phyloP scores from a whole-genome alignment of 177 flowering plant genomes.

The Vitis hybrid region DNA sequence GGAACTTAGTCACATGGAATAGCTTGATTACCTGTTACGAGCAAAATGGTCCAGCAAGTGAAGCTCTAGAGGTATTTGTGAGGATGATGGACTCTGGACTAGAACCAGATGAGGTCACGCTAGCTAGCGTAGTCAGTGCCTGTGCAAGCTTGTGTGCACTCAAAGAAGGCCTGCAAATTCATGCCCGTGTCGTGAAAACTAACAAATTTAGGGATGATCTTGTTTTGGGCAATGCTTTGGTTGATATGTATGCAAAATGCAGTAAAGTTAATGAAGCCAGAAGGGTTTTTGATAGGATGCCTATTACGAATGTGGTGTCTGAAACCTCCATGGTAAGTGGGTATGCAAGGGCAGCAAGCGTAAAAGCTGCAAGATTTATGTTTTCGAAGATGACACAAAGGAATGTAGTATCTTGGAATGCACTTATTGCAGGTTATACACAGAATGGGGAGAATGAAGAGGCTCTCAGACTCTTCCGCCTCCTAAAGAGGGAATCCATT shows the following conservation, averaged over 20 bases:
- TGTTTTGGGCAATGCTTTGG: constrained; percentile 37
- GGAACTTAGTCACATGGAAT: constrained; percentile 40
- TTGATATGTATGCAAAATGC: constrained; percentile 48
- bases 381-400: constrained; percentile 22
- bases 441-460: constrained; percentile 26
- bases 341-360: constrained; percentile 33
- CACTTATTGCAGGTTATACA: constrained; percentile 34
- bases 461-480: constrained; percentile 23
- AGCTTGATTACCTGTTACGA: constrained; percentile 42
- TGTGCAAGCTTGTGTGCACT: constrained; percentile 35
- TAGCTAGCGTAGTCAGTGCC: constrained; percentile 45
- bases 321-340: constrained; percentile 43
- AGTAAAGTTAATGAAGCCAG: constrained; percentile 12
- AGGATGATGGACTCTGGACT: constrained; percentile 35
- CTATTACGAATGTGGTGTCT: too few species aligned
- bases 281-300: too few species aligned
- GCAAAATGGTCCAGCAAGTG: constrained; percentile 39
- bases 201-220: constrained; percentile 32
- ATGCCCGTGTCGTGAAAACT: constrained; percentile 26
- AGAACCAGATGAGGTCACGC: constrained; percentile 40
- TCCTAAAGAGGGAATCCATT: constrained; percentile 28
- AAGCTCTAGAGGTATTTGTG: constrained; percentile 28
- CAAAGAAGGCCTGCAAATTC: constrained; percentile 35
- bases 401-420: constrained; percentile 37
- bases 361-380: constrained; percentile 30